A percentile compares a stretch with the other conserved stretches of the same genome.
phyloP scores from a whole-genome alignment of 2,329 filamentous ascomycete genomes.

The Microcyclospora pomicola region DNA sequence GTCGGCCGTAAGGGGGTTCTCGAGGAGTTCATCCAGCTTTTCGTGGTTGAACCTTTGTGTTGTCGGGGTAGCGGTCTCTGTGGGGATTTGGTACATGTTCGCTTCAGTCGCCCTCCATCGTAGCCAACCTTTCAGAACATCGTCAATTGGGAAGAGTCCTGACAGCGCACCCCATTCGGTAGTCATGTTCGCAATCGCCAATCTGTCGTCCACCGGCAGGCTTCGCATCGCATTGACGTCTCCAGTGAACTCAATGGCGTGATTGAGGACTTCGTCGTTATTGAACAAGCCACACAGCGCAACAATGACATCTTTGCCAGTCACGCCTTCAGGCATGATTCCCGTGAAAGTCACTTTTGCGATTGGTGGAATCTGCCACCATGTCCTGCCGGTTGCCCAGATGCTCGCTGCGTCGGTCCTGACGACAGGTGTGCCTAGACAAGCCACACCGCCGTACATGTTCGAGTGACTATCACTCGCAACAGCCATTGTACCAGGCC shows the following conservation, averaged over 20 bases:
- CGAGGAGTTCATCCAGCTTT: conserved; percentile 56
- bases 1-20: conserved; percentile 55
- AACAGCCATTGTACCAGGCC: conserved; percentile 73
- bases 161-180: conserved; percentile 67
- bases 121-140: conserved; percentile 57
- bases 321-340: conserved; percentile 61
- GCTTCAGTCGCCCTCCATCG: conserved; percentile 60
- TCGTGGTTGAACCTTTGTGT: conserved; percentile 56
- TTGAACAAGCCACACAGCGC: conserved; percentile 78
- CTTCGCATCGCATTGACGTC: conserved; percentile 61
- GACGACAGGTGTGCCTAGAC: conserved; percentile 68
- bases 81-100: conserved; percentile 43
- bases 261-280: conserved; percentile 78
- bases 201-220: conserved; percentile 56
- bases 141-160: conserved; percentile 70
- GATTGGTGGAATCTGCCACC: conserved; percentile 80
- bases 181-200: conserved; percentile 70
- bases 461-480: conserved; percentile 68
- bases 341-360: conserved; percentile 69
- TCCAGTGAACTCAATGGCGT: conserved; percentile 77
- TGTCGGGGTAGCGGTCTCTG: conserved; percentile 33
- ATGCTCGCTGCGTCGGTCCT: conserved; percentile 77
- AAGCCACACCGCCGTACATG: conserved; percentile 70
- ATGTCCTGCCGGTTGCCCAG: conserved; percentile 69
- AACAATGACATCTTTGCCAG: conserved; percentile 88